Base-by-base conservation (phyloP, 352 stramenopile species). In the Peronospora destructor region DNA sequence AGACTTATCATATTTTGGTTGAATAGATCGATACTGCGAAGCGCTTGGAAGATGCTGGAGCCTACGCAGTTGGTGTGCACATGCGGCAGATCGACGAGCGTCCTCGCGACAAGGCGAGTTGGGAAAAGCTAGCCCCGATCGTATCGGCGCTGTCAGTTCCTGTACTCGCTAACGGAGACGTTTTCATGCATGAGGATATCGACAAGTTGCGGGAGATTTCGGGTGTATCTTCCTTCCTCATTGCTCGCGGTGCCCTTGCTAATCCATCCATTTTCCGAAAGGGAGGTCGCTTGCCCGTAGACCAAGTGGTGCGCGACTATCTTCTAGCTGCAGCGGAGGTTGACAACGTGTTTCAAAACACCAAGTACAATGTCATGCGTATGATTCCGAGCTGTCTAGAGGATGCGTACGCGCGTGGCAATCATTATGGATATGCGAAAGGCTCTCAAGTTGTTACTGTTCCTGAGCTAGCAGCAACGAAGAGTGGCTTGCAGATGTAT, bases 301-400 rank as follows among this genome's bases (percentile, higher is more conserved):
- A 66, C 9, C 59, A 89, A 38, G 81, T 88, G 45, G 74, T 87
- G 13, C 45, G 68, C 1, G 74, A 83, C 34, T 93, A 91, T 56
- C 59, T 93, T n/a, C 71, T 76, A 41, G 65, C 72, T 32, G 68
- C 78, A 0, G 83, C 79, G 6, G 80, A 91, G 67, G 83, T 68
- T 3, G 85, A 95, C 69, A 94, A 94, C 35, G 73, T 91, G 41
- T 93, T 80, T 42, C 81, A 92, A 45, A 96, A 95, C 67, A 88
- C 83, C 53, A 96, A 96, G 73, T 96, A 96, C 76, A 91, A 75
- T 32, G 54, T 94, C 26, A 85, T 69, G 49, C 75, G 83, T 21
- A 93, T 93, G 83, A 59, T 93, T 16, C 80, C 83, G 17, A 70
- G 61, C 48, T 89, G 83, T 34, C 64, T 66, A 19, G 73, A 86